Evolutionary conservation across 2,329 filamentous ascomycete species (phyloP), one percentile per base, ranked within the genome.

Genomic region (Talaromyces atroroseus): DNA sequence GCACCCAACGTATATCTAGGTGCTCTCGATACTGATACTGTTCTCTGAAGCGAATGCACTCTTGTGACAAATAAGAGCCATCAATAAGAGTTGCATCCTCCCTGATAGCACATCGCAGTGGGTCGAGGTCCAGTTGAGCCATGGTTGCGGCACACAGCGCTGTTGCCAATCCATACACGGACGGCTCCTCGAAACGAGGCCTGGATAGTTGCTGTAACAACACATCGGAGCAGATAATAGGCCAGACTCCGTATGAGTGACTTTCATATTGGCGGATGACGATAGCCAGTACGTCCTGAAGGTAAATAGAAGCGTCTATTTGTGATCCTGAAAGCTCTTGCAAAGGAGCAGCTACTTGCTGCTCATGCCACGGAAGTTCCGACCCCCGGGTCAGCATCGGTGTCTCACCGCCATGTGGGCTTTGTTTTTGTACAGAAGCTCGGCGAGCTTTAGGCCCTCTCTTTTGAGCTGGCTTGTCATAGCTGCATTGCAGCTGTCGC

Each of bases 121-220:
- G 64, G 1, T 55, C 49, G 5, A 69, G 58, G 16, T 69, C 60
- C 40, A 69, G 47, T 45, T 69, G 67, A 7, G 66, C 65, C 64
- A 69, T 68, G 12, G 67, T 68, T 3, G 67, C 66, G 0, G 66
- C 66, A 42, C 65, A 69, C 18, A 69, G 62, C 5, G 66, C 66
- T 20, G 63, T 60, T 5, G 59, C 59, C 29, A 68, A 58, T 52
- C 62, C 65, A 12, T 60, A 59, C 5, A 60, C 52, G 5, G 54
- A 59, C 1, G 49, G 29, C 6, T 56, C 48, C 2, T 59, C 49
- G 5, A 56, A 24, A 5, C 48, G 26, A 5, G 16, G 26, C 18
- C 47, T 40, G 65, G 34, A 10, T 42, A 58, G 8, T 54, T 26
- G n/a, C 23, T 56, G 29, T 3, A 66, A 16, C 1, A 68, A 55